Conservation (phyloP, 257 asterid genomes). For the Fraxinus excelsior region DNA sequence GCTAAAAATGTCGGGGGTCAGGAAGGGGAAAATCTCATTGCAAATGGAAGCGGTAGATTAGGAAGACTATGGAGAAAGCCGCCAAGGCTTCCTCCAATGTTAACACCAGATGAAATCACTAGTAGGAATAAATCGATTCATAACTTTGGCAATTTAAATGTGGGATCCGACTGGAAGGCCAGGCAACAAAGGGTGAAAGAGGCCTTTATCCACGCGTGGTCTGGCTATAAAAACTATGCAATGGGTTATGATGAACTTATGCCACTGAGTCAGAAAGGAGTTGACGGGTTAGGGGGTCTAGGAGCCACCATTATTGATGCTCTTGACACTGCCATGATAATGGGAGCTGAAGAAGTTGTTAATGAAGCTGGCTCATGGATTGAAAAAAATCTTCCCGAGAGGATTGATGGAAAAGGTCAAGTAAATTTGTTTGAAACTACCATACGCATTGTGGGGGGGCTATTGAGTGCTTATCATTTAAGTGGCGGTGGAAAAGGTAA, state of each 20-base stretch:
- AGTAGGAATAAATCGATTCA: slow-evolving; percentile 46
- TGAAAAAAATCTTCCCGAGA: slow-evolving; percentile 68
- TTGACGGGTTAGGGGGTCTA: slow-evolving; percentile 87
- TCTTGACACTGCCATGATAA: slow-evolving; percentile 93
- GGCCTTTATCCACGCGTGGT: slow-evolving; percentile 92
- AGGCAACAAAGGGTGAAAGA: slow-evolving; percentile 80
- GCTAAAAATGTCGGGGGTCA: slow-evolving; percentile 43
- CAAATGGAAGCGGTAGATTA: slow-evolving; percentile 52
- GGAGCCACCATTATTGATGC: slow-evolving; percentile 96
- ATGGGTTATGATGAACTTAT: slow-evolving; percentile 97
- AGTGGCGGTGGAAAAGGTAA: slow-evolving; percentile 67
- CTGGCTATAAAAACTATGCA: slow-evolving; percentile 71
- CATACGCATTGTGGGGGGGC: slow-evolving; percentile 87
- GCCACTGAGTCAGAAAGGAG: slow-evolving; percentile 83
- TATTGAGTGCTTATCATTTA: slow-evolving; percentile 92
- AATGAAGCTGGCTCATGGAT: slow-evolving; percentile 91
- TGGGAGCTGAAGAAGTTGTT: slow-evolving; percentile 79
- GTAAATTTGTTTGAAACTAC: slow-evolving; percentile 96
- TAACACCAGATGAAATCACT: slow-evolving; percentile 83
- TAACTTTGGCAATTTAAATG: slow-evolving; percentile 31
- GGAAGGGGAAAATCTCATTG: slow-evolving; percentile 45
- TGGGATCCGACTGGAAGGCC: slow-evolving; percentile 59
- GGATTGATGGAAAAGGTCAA: slow-evolving; percentile 73
- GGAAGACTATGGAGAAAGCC: slow-evolving; percentile 74
- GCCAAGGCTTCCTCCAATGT: slow-evolving; percentile 83